Evolutionary conservation across 345 rosid genomes (phyloP).

Genomic region (Psidium friedrichsthalianum): DNA sequence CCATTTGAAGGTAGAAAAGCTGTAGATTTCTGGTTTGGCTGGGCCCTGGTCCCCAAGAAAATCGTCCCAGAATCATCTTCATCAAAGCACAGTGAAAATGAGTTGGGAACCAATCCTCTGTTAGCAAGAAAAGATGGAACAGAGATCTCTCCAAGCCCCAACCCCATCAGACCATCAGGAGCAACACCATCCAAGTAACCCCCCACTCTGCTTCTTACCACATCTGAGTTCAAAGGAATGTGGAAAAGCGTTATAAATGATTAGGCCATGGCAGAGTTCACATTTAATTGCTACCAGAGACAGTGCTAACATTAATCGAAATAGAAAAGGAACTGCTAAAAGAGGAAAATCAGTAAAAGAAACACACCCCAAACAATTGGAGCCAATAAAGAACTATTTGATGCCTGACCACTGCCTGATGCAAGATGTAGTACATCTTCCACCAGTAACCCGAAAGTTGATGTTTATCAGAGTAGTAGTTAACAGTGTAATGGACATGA

Average conservation of each 20-base stretch:
- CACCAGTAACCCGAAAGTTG: slow-evolving; percentile 71
- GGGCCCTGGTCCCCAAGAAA: slow-evolving; percentile 76
- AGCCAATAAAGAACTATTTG: slow-evolving; percentile 48
- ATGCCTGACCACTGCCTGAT: slow-evolving; percentile 16
- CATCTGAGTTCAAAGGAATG: slow-evolving; percentile 34
- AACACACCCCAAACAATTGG: slow-evolving; percentile 62
- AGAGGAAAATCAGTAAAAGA: not conserved
- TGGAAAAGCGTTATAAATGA: not conserved
- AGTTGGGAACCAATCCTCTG: slow-evolving; percentile 61
- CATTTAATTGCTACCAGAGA: not conserved
- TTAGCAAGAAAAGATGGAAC: slow-evolving; percentile 77
- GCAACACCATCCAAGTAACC: slow-evolving; percentile 64
- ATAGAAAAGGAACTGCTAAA: not conserved
- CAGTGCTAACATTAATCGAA: not conserved
- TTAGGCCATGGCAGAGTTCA: not conserved
- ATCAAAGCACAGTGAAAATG: slow-evolving; percentile 81
- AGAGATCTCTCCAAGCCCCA: slow-evolving; percentile 67
- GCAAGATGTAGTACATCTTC: slow-evolving; percentile 62
- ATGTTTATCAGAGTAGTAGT: slow-evolving; percentile 46
- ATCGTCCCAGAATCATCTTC: slow-evolving; percentile 72
- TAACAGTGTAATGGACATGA: slow-evolving; percentile 56
- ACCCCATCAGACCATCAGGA: slow-evolving; percentile 93
- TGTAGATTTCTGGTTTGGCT: slow-evolving; percentile 52
- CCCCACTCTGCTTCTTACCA: slow-evolving; percentile 90
- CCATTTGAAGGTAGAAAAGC: slow-evolving; percentile 44